These are phyloP conservation scores for Thermothelomyces thermophilus DNA, from an alignment of 2,329 filamentous ascomycete genomes.

Conservation along the genomic window DNA sequence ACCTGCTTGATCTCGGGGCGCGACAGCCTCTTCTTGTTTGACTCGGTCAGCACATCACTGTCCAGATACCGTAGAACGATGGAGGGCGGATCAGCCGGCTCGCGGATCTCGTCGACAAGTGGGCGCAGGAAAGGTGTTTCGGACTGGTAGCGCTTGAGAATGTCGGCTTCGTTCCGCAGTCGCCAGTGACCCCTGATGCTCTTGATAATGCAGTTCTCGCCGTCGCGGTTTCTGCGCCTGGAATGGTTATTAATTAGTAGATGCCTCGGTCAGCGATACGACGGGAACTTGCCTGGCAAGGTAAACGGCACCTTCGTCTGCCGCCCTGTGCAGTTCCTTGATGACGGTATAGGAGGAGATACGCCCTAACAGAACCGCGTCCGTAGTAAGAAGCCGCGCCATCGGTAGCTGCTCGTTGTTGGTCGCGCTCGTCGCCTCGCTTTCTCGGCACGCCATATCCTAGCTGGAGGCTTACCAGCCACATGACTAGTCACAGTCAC, in stretches of 20 bases:
- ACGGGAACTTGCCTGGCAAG: constrained; percentile 21
- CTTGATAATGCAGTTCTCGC: constrained; percentile 24
- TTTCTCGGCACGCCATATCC: no score
- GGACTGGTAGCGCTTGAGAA: constrained; percentile 24
- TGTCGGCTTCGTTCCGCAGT: constrained; percentile 26
- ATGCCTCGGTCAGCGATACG: not conserved
- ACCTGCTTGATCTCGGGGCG: constrained; percentile 27
- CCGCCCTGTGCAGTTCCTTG: constrained; percentile 23
- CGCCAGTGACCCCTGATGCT: constrained; percentile 24
- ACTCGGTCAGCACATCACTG: constrained; percentile 24
- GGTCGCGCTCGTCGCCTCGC: no score
- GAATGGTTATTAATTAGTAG: constrained; percentile 1
- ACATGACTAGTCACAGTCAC: no score
- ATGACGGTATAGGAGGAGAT: constrained; percentile 22
- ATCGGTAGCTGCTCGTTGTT: no score
- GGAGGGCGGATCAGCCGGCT: constrained; percentile 22
- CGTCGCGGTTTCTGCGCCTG: constrained; percentile 18
- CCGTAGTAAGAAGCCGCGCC: no score
- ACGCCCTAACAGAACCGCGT: no score
- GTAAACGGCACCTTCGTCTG: constrained; percentile 25
- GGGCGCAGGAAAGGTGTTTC: constrained; percentile 23
- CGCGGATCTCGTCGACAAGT: constrained; percentile 23
- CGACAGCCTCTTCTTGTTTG: constrained; percentile 22
- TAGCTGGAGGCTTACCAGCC: no score
- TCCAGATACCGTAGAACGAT: constrained; percentile 25